Evolutionary conservation across 306 rosid genomes (phyloP).

Genomic region (Malus domestica): ASM211411v1 NC_041791.1:9965501-9966000

Average conservation of each 20-base stretch:
- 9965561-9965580: no score
- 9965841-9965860: slow-evolving; percentile 94
- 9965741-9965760: background rate
- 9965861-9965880: slow-evolving; percentile 44
- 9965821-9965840: slow-evolving; percentile 96
- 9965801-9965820: slow-evolving; percentile 38
- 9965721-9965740: background rate
- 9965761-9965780: background rate
- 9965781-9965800: background rate
- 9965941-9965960: background rate
- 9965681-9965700: slow-evolving; percentile 4
- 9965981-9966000: slow-evolving; percentile 80
- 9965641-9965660: background rate
- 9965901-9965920: background rate
- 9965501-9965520: no score
- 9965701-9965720: slow-evolving; percentile 7
- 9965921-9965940: background rate
- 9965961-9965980: slow-evolving; percentile 75
- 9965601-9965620: no score
- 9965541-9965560: no score
- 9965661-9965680: background rate
- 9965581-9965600: no score
- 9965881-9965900: background rate
- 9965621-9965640: background rate
- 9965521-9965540: no score